Percentiles rank a stretch among this genome's conserved stretches.
Evolutionary conservation across 164 flowering plant species (phyloP).

Genomic region (Cinnamomum chago): DNA sequence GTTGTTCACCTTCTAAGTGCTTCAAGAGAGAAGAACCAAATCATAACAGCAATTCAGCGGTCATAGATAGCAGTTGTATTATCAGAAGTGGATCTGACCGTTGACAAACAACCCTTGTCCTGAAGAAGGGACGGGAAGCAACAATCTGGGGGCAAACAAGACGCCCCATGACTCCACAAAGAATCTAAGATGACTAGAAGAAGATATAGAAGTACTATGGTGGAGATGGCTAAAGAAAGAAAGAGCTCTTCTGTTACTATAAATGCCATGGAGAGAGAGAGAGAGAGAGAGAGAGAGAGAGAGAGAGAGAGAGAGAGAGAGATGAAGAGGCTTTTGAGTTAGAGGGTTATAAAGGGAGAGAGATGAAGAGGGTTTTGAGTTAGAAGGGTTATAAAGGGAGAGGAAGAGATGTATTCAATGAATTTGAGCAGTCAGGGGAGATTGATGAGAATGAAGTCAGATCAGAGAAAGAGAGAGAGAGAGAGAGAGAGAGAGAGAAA

Average conservation of each 20-base stretch:
- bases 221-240: slow-evolving; percentile 7
- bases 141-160: slow-evolving; percentile 14
- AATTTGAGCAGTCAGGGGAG: not conserved
- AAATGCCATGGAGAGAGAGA: not conserved
- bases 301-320: too few relatives aligned
- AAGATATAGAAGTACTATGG: slow-evolving; percentile 7
- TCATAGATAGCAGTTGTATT: too few relatives aligned
- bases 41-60: too few relatives aligned
- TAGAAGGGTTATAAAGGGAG: not conserved
- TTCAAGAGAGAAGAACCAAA: too few relatives aligned
- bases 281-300: too few relatives aligned
- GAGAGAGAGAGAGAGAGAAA: not conserved
- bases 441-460: not conserved
- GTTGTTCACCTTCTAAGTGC: too few relatives aligned
- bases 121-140: slow-evolving; percentile 6
- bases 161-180: slow-evolving; percentile 15
- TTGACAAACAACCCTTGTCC: not conserved
- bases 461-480: not conserved
- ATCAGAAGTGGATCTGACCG: not conserved
- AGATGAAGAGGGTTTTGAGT: too few relatives aligned
- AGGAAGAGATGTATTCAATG: not conserved
- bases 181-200: slow-evolving; percentile 16
- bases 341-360: too few relatives aligned
- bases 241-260: slow-evolving; percentile 2
- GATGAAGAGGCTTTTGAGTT: not conserved